These are phyloP conservation scores for Clavispora carvajalis DNA, from an alignment of 805 yeast genomes.

Conservation along the genomic window DNA sequence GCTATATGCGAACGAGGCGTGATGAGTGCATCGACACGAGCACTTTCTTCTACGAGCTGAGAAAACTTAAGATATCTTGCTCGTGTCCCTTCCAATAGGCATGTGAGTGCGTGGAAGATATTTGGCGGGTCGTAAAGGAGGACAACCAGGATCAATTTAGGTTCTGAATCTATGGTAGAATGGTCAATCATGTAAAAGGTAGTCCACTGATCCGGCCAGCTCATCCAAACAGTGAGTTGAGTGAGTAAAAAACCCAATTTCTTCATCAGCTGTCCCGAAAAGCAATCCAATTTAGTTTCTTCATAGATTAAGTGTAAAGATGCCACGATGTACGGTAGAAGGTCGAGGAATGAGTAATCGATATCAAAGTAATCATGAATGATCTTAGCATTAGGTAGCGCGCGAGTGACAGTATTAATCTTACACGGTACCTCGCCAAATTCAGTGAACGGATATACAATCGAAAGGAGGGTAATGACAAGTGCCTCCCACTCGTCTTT, in stretches of 20 bases:
- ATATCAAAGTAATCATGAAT: conserved; percentile 22
- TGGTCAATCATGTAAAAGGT: conserved; percentile 44
- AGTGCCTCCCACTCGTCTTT: conserved; percentile 59
- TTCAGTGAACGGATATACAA: conserved; percentile 43
- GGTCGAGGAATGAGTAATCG: conserved; percentile 43
- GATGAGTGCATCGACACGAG: conserved; percentile 50
- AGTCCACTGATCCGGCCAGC: conserved; percentile 69
- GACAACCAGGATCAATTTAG: conserved; percentile 39
- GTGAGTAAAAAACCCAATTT: conserved; percentile 52
- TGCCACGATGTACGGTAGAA: conserved; percentile 58
- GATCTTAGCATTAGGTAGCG: conserved; percentile 27
- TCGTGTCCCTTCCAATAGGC: conserved; percentile 40
- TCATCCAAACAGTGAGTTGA: conserved; percentile 60
- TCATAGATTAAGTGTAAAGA: conserved; percentile 76
- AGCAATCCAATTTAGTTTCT: conserved; percentile 58
- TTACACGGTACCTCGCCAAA: conserved; percentile 15
- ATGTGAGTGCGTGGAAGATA: conserved; percentile 49
- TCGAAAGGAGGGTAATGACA: conserved; percentile 45
- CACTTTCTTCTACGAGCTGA: conserved; percentile 58
- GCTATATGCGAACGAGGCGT: conserved; percentile 65
- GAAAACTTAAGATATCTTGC: conserved; percentile 61
- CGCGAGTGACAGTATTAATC: conserved; percentile 24
- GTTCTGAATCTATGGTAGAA: conserved; percentile 29
- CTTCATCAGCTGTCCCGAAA: conserved; percentile 30
- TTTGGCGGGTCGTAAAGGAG: conserved; percentile 57